Percentiles rank a stretch among this genome's conserved stretches.
phyloP scores from a whole-genome alignment of 2,329 filamentous ascomycete genomes.

The Aureobasidium sp. region DNA sequence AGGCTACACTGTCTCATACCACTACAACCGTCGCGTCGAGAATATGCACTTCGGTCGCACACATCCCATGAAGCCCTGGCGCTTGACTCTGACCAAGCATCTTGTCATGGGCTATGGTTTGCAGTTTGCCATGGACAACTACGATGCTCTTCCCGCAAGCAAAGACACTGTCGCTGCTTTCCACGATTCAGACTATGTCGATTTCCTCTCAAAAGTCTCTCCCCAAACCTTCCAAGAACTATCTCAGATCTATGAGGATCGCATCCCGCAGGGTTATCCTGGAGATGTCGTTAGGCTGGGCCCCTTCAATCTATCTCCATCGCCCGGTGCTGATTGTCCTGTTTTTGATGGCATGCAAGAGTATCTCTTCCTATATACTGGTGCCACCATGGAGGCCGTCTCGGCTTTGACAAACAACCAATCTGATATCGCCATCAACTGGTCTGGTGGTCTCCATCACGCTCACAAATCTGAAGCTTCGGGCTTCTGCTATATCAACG shows the following conservation, averaged over 20 bases:
- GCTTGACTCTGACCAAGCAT: slow-evolving; percentile 88
- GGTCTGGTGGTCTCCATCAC: slow-evolving; percentile 94
- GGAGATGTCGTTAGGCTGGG: slow-evolving; percentile 35
- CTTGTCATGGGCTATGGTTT: slow-evolving; percentile 92
- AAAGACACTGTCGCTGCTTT: slow-evolving; percentile 82
- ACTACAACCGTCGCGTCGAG: slow-evolving; percentile 91
- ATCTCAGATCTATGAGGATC: slow-evolving; percentile 40
- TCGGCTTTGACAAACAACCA: slow-evolving; percentile 78
- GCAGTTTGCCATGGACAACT: slow-evolving; percentile 94
- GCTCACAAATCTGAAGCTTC: slow-evolving; percentile 90
- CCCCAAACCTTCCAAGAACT: slow-evolving; percentile 40
- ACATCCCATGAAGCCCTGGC: slow-evolving; percentile 99
- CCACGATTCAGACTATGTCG: slow-evolving; percentile 81
- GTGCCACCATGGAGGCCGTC: slow-evolving; percentile 83
- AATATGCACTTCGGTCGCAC: slow-evolving; percentile 94
- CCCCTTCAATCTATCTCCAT: slow-evolving; percentile 63
- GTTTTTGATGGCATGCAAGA: slow-evolving; percentile 94
- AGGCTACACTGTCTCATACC: slow-evolving; percentile 88
- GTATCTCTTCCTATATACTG: slow-evolving; percentile 89
- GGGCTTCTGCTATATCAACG: slow-evolving; percentile 98
- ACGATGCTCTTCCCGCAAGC: slow-evolving; percentile 72
- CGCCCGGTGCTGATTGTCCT: slow-evolving; percentile 75
- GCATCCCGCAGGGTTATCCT: slow-evolving; percentile 33
- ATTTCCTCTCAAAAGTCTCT: slow-evolving; percentile 56
- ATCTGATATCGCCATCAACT: slow-evolving; percentile 93